Conservation (phyloP, 2,329 filamentous ascomycete species). For the Grosmannia huntii region DNA sequence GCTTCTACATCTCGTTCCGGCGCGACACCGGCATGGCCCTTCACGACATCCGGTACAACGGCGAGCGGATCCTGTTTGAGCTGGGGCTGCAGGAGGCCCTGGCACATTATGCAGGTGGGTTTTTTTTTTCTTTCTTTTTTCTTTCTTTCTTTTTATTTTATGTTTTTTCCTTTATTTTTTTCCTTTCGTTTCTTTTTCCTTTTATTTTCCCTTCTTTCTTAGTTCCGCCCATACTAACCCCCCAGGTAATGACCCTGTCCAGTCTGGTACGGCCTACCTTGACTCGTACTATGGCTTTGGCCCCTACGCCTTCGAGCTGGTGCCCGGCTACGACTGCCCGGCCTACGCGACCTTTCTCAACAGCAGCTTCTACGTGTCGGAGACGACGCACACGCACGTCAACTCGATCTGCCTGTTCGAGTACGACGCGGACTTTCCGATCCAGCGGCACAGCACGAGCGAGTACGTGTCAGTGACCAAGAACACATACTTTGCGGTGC, state of each 20-base stretch:
- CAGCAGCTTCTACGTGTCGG: slow-evolving; percentile 28
- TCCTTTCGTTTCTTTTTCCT: too few relatives aligned
- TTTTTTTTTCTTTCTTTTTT: too few relatives aligned
- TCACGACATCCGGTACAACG: slow-evolving; percentile 39
- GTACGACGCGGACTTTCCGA: slow-evolving; percentile 32
- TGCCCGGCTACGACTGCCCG: slow-evolving; percentile 40
- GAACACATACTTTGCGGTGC: slow-evolving; percentile 32
- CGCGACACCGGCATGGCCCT: slow-evolving; percentile 35
- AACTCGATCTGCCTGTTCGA: slow-evolving; percentile 46
- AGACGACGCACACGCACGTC: slow-evolving; percentile 29
- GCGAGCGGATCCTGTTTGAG: slow-evolving; percentile 42
- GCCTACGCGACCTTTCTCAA: slow-evolving; percentile 36
- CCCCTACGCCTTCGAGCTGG: slow-evolving; percentile 28
- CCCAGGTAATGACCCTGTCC: slow-evolving; percentile 26
- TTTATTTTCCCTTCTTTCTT: too few relatives aligned
- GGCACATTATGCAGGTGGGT: slow-evolving; percentile 29
- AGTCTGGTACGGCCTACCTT: slow-evolving; percentile 31
- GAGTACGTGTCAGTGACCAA: slow-evolving; percentile 31
- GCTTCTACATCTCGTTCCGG: slow-evolving; percentile 37
- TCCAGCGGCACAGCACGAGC: slow-evolving; percentile 32
- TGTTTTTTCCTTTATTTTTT: too few relatives aligned
- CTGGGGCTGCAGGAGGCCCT: slow-evolving; percentile 42
- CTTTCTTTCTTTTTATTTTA: too few relatives aligned
- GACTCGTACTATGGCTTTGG: slow-evolving; percentile 36
- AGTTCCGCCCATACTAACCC: too few relatives aligned